Base-by-base conservation (phyloP, 306 rosid species). In the Cucurbita pepo region DNA sequence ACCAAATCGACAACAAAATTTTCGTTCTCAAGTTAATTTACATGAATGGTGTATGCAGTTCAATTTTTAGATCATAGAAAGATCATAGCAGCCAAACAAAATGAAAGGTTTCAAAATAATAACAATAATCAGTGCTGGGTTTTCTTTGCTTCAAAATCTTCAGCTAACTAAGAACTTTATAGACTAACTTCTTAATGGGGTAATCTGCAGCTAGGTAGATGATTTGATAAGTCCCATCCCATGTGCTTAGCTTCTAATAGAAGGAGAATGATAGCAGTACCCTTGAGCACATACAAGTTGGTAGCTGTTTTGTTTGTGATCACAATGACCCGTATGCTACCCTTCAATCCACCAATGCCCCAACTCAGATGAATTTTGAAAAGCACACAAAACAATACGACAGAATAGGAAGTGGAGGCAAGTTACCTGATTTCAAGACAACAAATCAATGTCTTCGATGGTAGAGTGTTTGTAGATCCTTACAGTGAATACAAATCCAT, bases 401-500 rank as follows among this genome's bases (percentile, higher is more conserved):
- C 41, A 22, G 54, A 43, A 67, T 45, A 5, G 47, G n/a, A 64
- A 64, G n/a, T 67, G 56, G 21, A 47, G 55, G 41, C 19, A 47
- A 67, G 40, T 53, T 71, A 71, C 59, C 62, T 53, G 63, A 56
- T 47, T 16, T 69, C 45, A 9, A 36, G 50, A 57, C 50, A 12
- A 48, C 56, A 3, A 6, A 58, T 78, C 79, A 82, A 58, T 63
- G 72, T 44, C 15, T 75, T 56, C 53, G 72, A 81, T 72, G 79
- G 59, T 74, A 87, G 13, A 84, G 72, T 80, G 74, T 82, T 73
- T 74, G 86, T 48, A 90, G 89, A 58, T 93, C 92, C 63, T 81
- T 90, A 82, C 98, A 93, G 82, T 79, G 87, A 59, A 36, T 76
- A 86, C 98, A 93, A 45, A 86, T 82, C 98, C 98, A 93, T 16